phyloP scores from a whole-genome alignment of 768 basidiomycete species.

The Lentinula guzmanii region DNA sequence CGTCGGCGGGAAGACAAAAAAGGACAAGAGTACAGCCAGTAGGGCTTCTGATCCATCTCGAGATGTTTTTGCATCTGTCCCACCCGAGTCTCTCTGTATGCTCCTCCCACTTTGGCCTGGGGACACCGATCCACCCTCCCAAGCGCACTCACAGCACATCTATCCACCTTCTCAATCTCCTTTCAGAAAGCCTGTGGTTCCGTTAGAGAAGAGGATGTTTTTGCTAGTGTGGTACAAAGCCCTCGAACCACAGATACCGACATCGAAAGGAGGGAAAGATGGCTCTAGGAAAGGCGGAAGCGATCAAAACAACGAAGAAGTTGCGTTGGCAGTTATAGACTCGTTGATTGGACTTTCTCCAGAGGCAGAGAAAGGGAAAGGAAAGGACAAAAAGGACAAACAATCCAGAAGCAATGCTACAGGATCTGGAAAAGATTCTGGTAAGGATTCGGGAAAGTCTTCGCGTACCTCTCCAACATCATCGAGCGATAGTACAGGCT shows the following conservation, averaged over 20 bases:
- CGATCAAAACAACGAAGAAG: conserved; percentile 3
- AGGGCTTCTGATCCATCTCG: not conserved
- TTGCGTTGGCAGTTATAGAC: conserved; percentile 18
- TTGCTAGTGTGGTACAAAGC: conserved; percentile 79
- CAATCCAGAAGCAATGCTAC: not conserved
- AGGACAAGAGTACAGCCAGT: conserved; percentile 11
- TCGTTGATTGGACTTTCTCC: conserved; percentile 7
- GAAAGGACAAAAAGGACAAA: not conserved
- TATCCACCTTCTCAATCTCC: conserved; percentile 11
- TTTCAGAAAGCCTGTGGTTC: conserved; percentile 29
- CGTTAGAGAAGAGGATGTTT: conserved; percentile 55
- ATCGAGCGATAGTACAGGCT: conserved; percentile 5
- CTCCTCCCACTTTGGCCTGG: conserved; percentile 80
- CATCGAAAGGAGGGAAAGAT: conserved; percentile 15
- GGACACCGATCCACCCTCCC: conserved; percentile 49
- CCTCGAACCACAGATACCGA: conserved; percentile 39
- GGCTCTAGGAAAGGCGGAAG: conserved; percentile 7
- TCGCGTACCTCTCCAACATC: conserved; percentile 9
- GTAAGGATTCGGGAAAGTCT: conserved; percentile 1
- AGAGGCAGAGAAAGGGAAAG: not conserved
- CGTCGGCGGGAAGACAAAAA: conserved; percentile 12
- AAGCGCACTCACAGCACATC: conserved; percentile 10
- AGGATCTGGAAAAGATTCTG: not conserved
- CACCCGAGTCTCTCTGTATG: conserved; percentile 73
- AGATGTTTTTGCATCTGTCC: conserved; percentile 44